A percentile compares a stretch with the other conserved stretches of the same genome.
phyloP scores from a whole-genome alignment of 495 filamentous ascomycete genomes.

The Penicillium diatomitis region DNA sequence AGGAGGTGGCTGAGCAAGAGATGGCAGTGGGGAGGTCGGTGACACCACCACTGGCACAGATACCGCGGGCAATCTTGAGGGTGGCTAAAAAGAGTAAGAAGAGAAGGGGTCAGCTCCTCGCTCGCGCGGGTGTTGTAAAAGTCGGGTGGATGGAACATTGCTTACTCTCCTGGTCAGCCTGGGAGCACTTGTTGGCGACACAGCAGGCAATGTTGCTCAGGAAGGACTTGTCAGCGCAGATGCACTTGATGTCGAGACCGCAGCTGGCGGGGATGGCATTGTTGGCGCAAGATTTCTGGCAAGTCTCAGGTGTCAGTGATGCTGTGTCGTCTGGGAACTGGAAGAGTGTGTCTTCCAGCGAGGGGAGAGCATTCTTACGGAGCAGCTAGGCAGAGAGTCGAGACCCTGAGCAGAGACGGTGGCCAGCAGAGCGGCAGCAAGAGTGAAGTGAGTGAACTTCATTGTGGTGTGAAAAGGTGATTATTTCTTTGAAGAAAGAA shows the following conservation, averaged over 20 bases:
- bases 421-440: slow-evolving; percentile 22
- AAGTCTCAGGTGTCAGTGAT: slow-evolving; percentile 1
- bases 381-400: slow-evolving; percentile 42
- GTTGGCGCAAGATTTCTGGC: slow-evolving; percentile 47
- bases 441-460: slow-evolving; percentile 25
- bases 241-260: slow-evolving; percentile 52
- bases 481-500: not conserved
- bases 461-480: slow-evolving; percentile 13
- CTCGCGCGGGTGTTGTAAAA: no score
- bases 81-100: slow-evolving; percentile 26
- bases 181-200: slow-evolving; percentile 44
- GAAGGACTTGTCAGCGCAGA: slow-evolving; percentile 53
- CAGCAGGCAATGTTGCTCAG: slow-evolving; percentile 59
- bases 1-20: slow-evolving; percentile 20
- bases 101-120: no score
- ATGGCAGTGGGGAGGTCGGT: slow-evolving; percentile 29
- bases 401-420: slow-evolving; percentile 33
- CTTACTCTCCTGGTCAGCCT: slow-evolving; percentile 48
- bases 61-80: slow-evolving; percentile 36
- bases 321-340: not conserved
- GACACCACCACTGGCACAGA: slow-evolving; percentile 40
- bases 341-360: not conserved
- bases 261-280: slow-evolving; percentile 42
- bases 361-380: slow-evolving; percentile 13
- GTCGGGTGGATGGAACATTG: not conserved